Evolutionary conservation across 2,329 filamentous ascomycete species (phyloP).

Genomic region (Phialophora chinensis): DNA sequence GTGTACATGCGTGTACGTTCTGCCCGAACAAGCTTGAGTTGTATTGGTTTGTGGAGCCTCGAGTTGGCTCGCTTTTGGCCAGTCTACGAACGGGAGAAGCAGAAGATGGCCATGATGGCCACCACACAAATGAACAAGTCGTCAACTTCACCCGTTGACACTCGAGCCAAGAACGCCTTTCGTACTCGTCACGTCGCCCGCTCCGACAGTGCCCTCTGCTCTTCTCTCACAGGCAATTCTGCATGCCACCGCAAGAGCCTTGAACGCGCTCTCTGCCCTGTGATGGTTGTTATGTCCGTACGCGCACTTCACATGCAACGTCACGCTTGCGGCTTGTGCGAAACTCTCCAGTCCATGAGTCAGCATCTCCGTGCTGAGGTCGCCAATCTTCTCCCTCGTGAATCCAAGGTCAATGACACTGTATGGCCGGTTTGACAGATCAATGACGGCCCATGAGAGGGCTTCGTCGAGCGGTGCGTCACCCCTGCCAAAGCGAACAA

Average conservation of each 20-base stretch:
- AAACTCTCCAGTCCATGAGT: slow-evolving; percentile 95
- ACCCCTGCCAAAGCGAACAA: slow-evolving; percentile 88
- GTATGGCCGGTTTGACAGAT: slow-evolving; percentile 91
- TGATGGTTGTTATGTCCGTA: slow-evolving; percentile 95
- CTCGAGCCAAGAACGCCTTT: slow-evolving; percentile 76
- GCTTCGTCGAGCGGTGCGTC: slow-evolving; percentile 96
- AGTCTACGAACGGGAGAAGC: background rate
- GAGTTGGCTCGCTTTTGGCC: background rate
- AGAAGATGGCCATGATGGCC: background rate
- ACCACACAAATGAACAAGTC: background rate
- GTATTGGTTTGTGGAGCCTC: background rate
- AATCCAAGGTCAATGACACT: slow-evolving; percentile 82
- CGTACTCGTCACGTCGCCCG: slow-evolving; percentile 91
- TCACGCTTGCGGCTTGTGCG: slow-evolving; percentile 85
- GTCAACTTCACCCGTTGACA: slow-evolving; percentile 33
- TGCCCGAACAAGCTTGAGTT: background rate
- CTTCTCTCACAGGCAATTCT: slow-evolving; percentile 74
- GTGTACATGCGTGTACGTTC: background rate
- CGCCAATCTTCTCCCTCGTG: slow-evolving; percentile 89
- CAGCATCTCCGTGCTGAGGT: slow-evolving; percentile 94
- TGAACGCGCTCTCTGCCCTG: slow-evolving; percentile 94
- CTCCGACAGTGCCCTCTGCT: slow-evolving; percentile 77
- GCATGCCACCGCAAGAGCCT: slow-evolving; percentile 88
- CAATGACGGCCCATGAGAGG: slow-evolving; percentile 88
- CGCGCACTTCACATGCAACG: slow-evolving; percentile 92